A percentile compares a stretch with the other conserved stretches of the same genome.
These are phyloP conservation scores for Aphanomyces invadans DNA, from an alignment of 352 stramenopile genomes.

Conservation along the genomic window DNA sequence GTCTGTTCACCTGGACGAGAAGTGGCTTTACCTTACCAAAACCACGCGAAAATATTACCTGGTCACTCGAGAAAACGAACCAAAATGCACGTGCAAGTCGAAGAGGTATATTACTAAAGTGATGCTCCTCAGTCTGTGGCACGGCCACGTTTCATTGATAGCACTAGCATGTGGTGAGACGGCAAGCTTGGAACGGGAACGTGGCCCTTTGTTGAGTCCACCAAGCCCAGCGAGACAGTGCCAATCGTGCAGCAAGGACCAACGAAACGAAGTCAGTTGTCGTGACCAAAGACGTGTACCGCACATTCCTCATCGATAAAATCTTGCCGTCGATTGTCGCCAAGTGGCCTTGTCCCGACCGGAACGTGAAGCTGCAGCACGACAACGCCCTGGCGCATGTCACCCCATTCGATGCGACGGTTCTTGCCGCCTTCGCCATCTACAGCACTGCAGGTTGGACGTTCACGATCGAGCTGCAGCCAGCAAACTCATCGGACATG, in stretches of 20 bases:
- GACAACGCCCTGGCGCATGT: background rate
- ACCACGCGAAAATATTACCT: no score
- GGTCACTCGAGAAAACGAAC: no score
- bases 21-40: slow-evolving; percentile 36
- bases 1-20: slow-evolving; percentile 16
- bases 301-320: background rate
- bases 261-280: background rate
- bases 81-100: no score
- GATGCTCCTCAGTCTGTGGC: no score
- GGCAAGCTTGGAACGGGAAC: no score
- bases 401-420: background rate
- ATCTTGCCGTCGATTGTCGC: background rate
- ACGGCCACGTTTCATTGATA: no score
- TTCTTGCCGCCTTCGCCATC: background rate
- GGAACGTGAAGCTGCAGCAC: background rate
- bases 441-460: background rate
- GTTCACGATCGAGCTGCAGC: background rate
- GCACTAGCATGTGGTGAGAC: no score
- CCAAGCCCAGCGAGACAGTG: slow-evolving; percentile 18
- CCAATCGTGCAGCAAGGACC: slow-evolving; percentile 24
- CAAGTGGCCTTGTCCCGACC: background rate
- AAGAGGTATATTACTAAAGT: no score
- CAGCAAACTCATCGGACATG: background rate
- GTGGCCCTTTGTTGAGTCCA: slow-evolving; percentile 28
- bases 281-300: background rate